phyloP scores from a whole-genome alignment of 2,329 filamentous ascomycete species.

The Phialocephala sp. region DNA sequence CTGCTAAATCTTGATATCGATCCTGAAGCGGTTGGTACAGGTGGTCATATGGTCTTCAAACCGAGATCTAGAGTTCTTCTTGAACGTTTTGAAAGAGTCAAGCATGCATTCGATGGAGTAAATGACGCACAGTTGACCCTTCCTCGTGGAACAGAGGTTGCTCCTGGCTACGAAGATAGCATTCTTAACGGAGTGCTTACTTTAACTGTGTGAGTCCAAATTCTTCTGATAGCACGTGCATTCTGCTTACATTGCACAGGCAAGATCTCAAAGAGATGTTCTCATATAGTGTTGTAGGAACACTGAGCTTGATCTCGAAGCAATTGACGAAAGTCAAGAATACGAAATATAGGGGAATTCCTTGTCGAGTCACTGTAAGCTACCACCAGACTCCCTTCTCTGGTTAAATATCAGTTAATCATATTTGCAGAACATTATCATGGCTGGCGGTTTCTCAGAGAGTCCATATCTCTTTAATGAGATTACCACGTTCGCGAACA shows the following conservation, averaged over 20 bases:
- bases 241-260: background rate
- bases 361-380: slow-evolving; percentile 11
- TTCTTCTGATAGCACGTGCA: background rate
- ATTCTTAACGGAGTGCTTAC: slow-evolving; percentile 9
- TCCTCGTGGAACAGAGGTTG: slow-evolving; percentile 3
- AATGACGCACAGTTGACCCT: background rate
- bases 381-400: too few relatives aligned
- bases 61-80: slow-evolving; percentile 9
- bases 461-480: slow-evolving; percentile 17
- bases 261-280: slow-evolving; percentile 17
- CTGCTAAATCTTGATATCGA: slow-evolving; percentile 5
- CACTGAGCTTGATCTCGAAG: background rate
- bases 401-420: background rate
- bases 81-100: slow-evolving; percentile 13
- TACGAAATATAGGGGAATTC: background rate
- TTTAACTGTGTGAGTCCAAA: slow-evolving; percentile 2
- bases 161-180: slow-evolving; percentile 8
- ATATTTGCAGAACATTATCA: slow-evolving; percentile 11
- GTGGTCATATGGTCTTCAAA: slow-evolving; percentile 14
- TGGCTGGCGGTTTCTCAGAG: slow-evolving; percentile 16
- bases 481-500: background rate
- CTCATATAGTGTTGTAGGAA: slow-evolving; percentile 3
- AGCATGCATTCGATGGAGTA: slow-evolving; percentile 14
- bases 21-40: background rate
- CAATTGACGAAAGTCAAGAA: slow-evolving; percentile 5